Conservation (phyloP, 306 rosid genomes). For the Vigna mungo region DNA sequence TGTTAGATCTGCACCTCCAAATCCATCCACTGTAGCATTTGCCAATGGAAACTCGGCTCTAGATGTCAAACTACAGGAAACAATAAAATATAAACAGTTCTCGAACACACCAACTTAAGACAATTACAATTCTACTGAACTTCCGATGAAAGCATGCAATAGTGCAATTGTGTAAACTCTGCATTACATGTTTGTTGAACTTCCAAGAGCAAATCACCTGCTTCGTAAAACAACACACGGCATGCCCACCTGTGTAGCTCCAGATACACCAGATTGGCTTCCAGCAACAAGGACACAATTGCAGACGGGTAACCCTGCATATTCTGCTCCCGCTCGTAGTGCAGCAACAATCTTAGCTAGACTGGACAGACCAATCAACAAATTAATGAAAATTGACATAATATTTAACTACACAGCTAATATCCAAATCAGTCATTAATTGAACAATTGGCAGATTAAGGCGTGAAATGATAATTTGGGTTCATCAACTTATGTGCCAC, state of each 20-base stretch:
- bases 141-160: slow-evolving; percentile 26
- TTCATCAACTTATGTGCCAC: background rate
- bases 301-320: slow-evolving; percentile 66
- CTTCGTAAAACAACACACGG: slow-evolving; percentile 86
- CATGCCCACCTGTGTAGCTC: slow-evolving; percentile 84
- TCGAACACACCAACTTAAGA: slow-evolving; percentile 1
- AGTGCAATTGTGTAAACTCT: slow-evolving; percentile 14
- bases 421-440: slow-evolving; percentile 26
- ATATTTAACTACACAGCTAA: background rate
- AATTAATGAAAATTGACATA: slow-evolving; percentile 34
- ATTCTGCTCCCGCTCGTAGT: slow-evolving; percentile 92
- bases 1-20: slow-evolving; percentile 90
- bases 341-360: slow-evolving; percentile 76
- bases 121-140: slow-evolving; percentile 11
- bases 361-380: slow-evolving; percentile 60
- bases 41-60: slow-evolving; percentile 96
- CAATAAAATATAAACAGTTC: slow-evolving; percentile 16
- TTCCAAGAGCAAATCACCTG: slow-evolving; percentile 63
- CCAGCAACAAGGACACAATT: slow-evolving; percentile 89
- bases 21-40: slow-evolving; percentile 74
- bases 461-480: slow-evolving; percentile 24
- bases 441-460: slow-evolving; percentile 7
- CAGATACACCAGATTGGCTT: slow-evolving; percentile 81
- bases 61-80: slow-evolving; percentile 75
- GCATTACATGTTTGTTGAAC: slow-evolving; percentile 31